These are phyloP conservation scores for Torulaspora pretoriensis DNA, from an alignment of 1,139 yeast species.

Conservation along the genomic window DNA sequence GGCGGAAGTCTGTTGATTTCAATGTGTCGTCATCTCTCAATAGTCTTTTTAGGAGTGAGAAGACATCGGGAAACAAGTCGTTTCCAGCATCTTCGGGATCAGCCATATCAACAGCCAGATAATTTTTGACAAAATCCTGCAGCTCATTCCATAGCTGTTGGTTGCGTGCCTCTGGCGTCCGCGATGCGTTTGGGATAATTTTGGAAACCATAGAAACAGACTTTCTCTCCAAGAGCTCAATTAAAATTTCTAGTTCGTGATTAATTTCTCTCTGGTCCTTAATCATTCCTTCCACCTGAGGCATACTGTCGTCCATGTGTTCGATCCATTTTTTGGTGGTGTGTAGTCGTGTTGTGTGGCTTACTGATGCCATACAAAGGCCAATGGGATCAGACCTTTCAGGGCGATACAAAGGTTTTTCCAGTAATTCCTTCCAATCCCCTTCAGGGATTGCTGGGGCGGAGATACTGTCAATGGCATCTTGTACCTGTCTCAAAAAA, in stretches of 20 bases:
- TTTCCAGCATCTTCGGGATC: slow-evolving; percentile 9
- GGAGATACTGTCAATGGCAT: slow-evolving; percentile 19
- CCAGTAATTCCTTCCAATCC: slow-evolving; percentile 24
- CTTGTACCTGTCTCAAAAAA: slow-evolving; percentile 27
- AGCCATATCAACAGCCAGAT: slow-evolving; percentile 15
- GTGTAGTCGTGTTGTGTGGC: slow-evolving; percentile 17
- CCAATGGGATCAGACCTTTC: slow-evolving; percentile 37
- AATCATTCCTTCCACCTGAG: slow-evolving; percentile 15
- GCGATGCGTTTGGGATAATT: slow-evolving; percentile 7
- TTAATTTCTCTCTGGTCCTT: slow-evolving; percentile 17
- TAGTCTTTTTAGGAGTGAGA: slow-evolving; percentile 12
- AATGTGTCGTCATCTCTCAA: slow-evolving; percentile 18
- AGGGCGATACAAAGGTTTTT: slow-evolving; percentile 29
- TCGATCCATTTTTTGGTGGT: slow-evolving; percentile 20
- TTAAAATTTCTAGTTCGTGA: slow-evolving; percentile 4
- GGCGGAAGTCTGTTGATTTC: slow-evolving; percentile 19
- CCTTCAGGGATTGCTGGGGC: slow-evolving; percentile 4
- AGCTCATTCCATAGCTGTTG: slow-evolving; percentile 7
- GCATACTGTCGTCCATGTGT: slow-evolving; percentile 4
- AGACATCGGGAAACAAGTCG: slow-evolving; percentile 8
- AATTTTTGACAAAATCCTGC: slow-evolving; percentile 12
- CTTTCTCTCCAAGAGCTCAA: slow-evolving; percentile 9
- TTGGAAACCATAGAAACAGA: not conserved
- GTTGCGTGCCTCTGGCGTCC: slow-evolving; percentile 10
- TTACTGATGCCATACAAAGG: slow-evolving; percentile 21